Evolutionary conservation across 441 rosid species (phyloP).

Genomic region (Erodium chrysanthum): DNA sequence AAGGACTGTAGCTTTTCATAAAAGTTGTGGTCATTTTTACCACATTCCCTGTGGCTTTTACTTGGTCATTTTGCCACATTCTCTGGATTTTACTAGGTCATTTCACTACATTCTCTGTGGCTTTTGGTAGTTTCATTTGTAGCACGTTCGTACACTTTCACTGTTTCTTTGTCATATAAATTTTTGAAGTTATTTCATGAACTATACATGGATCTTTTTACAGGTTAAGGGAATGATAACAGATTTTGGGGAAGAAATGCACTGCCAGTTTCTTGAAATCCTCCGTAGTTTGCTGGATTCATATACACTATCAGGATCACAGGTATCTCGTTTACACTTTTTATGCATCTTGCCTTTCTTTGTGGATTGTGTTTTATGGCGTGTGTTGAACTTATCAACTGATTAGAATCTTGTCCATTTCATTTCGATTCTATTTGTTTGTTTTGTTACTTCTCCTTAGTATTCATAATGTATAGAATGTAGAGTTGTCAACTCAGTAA

Average conservation of each 20-base stretch:
- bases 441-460: background rate
- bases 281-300: slow-evolving; percentile 94
- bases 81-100: background rate
- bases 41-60: too few species aligned
- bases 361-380: slow-evolving; percentile 8
- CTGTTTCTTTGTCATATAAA: background rate
- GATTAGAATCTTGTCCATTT: background rate
- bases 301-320: slow-evolving; percentile 67
- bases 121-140: background rate
- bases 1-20: too few species aligned
- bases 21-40: too few species aligned
- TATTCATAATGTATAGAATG: background rate
- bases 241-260: slow-evolving; percentile 92
- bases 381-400: slow-evolving; percentile 5
- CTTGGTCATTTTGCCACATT: too few species aligned
- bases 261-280: slow-evolving; percentile 96
- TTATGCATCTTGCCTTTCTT: slow-evolving; percentile 13
- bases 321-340: slow-evolving; percentile 35
- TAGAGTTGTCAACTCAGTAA: background rate
- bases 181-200: slow-evolving; percentile 2
- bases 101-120: background rate
- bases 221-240: slow-evolving; percentile 98
- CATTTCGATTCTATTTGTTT: background rate
- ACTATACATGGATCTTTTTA: slow-evolving; percentile 15
- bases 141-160: slow-evolving; percentile 6